Evolutionary conservation across 495 filamentous ascomycete species (phyloP).

Genomic region (Hypoxylon fragiforme): DNA sequence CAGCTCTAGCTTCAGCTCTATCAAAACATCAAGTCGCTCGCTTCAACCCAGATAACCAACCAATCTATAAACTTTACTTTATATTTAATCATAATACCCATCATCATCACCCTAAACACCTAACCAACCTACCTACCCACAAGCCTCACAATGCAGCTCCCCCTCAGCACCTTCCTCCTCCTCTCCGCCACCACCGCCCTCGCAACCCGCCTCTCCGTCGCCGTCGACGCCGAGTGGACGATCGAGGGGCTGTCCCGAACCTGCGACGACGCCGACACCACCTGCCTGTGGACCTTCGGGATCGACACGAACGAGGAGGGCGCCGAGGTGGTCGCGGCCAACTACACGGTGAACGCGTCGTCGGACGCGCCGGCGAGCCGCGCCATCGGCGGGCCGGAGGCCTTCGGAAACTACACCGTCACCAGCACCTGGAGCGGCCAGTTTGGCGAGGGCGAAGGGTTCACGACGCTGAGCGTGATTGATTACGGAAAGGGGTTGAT

Average conservation of each 20-base stretch:
- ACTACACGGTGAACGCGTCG: slow-evolving; percentile 46
- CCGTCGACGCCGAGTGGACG: slow-evolving; percentile 51
- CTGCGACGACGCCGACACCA: slow-evolving; percentile 50
- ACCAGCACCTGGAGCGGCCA: slow-evolving; percentile 60
- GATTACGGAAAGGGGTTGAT: slow-evolving; percentile 47
- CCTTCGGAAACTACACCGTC: slow-evolving; percentile 55
- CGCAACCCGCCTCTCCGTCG: slow-evolving; percentile 49
- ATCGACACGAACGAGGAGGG: slow-evolving; percentile 45
- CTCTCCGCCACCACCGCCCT: slow-evolving; percentile 44
- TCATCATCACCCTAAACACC: too few species aligned
- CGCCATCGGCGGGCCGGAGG: slow-evolving; percentile 42
- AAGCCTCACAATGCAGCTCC: slow-evolving; percentile 54
- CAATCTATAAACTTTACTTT: neutral
- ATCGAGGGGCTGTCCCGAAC: slow-evolving; percentile 51
- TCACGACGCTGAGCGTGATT: slow-evolving; percentile 56
- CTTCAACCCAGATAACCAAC: neutral
- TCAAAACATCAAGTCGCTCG: slow-evolving; percentile 4
- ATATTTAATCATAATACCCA: slow-evolving; percentile 11
- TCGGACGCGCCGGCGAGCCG: slow-evolving; percentile 41
- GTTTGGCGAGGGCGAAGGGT: slow-evolving; percentile 56
- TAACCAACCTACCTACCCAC: neutral
- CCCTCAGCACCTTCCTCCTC: slow-evolving; percentile 44
- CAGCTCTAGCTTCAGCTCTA: slow-evolving; percentile 5
- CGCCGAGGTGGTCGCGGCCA: slow-evolving; percentile 38
- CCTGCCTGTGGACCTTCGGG: slow-evolving; percentile 53